Evolutionary conservation across 495 filamentous ascomycete genomes (phyloP).

Genomic region (Apiosordaria backusii): DNA sequence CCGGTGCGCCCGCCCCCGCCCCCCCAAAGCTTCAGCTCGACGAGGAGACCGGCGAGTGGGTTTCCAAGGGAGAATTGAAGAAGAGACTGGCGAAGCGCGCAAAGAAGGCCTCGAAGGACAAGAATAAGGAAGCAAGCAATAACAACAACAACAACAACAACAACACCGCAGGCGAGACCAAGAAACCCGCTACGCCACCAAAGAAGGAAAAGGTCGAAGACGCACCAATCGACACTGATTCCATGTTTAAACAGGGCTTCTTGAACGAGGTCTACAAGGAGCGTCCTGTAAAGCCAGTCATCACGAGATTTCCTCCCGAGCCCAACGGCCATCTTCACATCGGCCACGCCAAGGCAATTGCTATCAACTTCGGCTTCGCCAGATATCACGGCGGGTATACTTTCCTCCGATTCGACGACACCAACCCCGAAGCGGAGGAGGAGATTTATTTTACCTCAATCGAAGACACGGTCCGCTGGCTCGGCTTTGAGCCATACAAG

Average conservation of each 20-base stretch:
- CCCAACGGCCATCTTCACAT: slow-evolving; percentile 82
- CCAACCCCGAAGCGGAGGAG: slow-evolving; percentile 80
- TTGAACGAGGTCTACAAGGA: slow-evolving; percentile 76
- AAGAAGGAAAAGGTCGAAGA: slow-evolving; percentile 48
- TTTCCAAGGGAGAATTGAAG: slow-evolving; percentile 63
- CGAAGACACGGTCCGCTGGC: slow-evolving; percentile 73
- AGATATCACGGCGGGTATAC: slow-evolving; percentile 73
- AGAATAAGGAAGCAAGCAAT: slow-evolving; percentile 36
- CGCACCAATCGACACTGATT: slow-evolving; percentile 55
- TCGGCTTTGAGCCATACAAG: slow-evolving; percentile 72
- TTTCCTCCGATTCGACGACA: slow-evolving; percentile 71
- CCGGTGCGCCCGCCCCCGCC: slow-evolving; percentile 33
- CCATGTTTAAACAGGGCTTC: slow-evolving; percentile 84
- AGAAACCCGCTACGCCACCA: slow-evolving; percentile 33
- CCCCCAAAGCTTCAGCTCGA: slow-evolving; percentile 58
- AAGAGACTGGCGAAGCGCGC: slow-evolving; percentile 59
- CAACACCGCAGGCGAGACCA: slow-evolving; percentile 12
- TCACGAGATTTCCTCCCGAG: slow-evolving; percentile 90
- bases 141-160: slow-evolving; percentile 13
- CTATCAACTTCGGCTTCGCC: slow-evolving; percentile 95
- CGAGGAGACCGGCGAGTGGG: slow-evolving; percentile 64
- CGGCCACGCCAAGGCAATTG: slow-evolving; percentile 87
- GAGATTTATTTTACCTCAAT: slow-evolving; percentile 76
- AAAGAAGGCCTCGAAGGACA: slow-evolving; percentile 55
- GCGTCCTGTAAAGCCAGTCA: slow-evolving; percentile 59